A percentile compares a stretch with the other conserved stretches of the same genome.
Conservation (phyloP, 768 basidiomycete species). For the Rhodotorula graminis region DNA sequence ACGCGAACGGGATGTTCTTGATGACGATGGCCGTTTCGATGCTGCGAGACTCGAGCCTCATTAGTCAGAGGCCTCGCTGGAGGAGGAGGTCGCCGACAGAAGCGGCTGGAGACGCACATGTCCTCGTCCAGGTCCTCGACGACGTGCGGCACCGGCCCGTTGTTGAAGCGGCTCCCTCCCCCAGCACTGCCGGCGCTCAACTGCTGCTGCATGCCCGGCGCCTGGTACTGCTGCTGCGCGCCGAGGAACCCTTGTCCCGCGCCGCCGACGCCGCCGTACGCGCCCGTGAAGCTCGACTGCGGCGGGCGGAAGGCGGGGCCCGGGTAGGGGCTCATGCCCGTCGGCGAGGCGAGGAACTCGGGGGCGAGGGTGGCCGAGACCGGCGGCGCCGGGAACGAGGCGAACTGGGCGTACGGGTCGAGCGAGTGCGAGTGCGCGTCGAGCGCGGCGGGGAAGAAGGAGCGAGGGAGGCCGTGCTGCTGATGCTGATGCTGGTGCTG, state of each 20-base stretch:
- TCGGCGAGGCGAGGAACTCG: constrained; percentile 2
- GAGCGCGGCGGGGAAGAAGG: background rate
- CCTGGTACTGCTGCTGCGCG: background rate
- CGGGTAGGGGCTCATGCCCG: constrained; percentile 6
- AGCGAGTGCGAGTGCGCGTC: background rate
- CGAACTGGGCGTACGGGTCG: background rate
- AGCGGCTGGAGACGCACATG: background rate
- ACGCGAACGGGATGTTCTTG: constrained; percentile 99
- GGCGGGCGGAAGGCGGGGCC: background rate
- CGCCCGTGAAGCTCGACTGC: background rate
- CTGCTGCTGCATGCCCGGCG: background rate
- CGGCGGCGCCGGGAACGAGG: background rate
- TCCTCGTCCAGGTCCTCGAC: background rate
- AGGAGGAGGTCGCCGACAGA: background rate
- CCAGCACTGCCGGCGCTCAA: background rate
- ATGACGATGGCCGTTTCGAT: constrained; percentile 99
- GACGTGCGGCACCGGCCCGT: background rate
- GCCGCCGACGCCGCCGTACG: background rate
- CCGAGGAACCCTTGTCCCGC: too few species aligned
- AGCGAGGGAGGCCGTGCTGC: background rate
- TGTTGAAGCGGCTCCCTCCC: background rate
- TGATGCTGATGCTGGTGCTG: background rate
- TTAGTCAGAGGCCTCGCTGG: too few species aligned
- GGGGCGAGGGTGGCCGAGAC: background rate
- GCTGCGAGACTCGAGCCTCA: constrained; percentile 11